phyloP scores from a whole-genome alignment of 768 basidiomycete genomes.

The Hygrophoropsis aurantiaca region DNA sequence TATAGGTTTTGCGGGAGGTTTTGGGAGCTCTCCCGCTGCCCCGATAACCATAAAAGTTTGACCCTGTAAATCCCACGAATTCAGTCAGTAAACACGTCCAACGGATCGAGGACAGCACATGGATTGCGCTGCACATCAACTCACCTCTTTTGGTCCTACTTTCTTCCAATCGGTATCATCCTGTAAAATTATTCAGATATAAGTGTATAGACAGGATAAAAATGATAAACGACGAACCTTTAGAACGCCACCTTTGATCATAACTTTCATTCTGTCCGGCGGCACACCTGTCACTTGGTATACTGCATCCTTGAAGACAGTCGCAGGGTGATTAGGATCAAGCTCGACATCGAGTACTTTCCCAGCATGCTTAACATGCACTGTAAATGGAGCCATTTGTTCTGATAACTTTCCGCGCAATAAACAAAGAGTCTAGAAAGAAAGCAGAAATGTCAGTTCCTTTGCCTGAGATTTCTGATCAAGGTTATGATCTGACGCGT shows the following conservation, averaged over 20 bases:
- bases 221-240: conserved; percentile 54
- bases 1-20: conserved; percentile 74
- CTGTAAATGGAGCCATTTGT: conserved; percentile 64
- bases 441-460: neutral
- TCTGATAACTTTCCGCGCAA: conserved; percentile 1
- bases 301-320: conserved; percentile 80
- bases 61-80: conserved; percentile 44
- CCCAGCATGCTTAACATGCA: conserved; percentile 89
- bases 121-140: conserved; percentile 19
- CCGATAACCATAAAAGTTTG: conserved; percentile 95
- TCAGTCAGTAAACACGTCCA: conserved; percentile 2
- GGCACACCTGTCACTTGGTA: conserved; percentile 85
- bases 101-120: conserved; percentile 3
- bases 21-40: conserved; percentile 87
- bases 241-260: conserved; percentile 89
- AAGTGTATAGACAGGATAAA: conserved; percentile 1
- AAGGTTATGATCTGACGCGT: conserved; percentile 11
- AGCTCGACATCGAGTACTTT: conserved; percentile 72
- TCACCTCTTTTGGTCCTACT: conserved; percentile 76
- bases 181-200: conserved; percentile 37
- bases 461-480: conserved; percentile 1
- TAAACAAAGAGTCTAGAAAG: neutral
- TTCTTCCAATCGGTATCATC: conserved; percentile 88
- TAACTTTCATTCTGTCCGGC: conserved; percentile 92
- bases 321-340: conserved; percentile 67